Conservation (phyloP, 352 stramenopile genomes). For the Pythium utonaiense region DNA sequence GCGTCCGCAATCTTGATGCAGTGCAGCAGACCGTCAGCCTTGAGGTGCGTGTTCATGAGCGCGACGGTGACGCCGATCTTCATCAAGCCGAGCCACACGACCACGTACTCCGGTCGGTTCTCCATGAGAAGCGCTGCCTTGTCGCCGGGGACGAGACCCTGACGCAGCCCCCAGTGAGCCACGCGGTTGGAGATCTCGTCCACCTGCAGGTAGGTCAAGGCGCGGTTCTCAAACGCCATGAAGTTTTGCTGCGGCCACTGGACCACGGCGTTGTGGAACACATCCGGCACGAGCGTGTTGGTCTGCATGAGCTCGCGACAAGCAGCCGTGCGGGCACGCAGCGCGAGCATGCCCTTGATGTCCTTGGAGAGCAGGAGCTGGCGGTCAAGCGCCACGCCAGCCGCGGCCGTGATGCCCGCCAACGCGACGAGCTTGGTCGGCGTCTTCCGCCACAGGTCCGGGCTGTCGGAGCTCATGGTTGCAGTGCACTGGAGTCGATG, state of each 20-base stretch:
- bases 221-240: conserved; percentile 50
- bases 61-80: conserved; percentile 83
- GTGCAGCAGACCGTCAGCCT: conserved; percentile 67
- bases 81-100: conserved; percentile 73
- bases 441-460: neutral
- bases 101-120: conserved; percentile 77
- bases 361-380: conserved; percentile 59
- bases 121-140: conserved; percentile 79
- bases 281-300: conserved; percentile 42
- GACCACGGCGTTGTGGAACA: conserved; percentile 57
- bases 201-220: conserved; percentile 49
- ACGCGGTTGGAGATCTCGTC: conserved; percentile 70
- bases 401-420: neutral
- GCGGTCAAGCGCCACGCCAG: conserved; percentile 25
- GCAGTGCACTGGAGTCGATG: neutral
- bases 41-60: conserved; percentile 81
- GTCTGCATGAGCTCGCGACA: conserved; percentile 33
- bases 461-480: no score
- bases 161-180: conserved; percentile 56
- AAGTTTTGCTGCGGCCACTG: conserved; percentile 56
- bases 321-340: no score
- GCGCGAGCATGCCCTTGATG: conserved; percentile 51
- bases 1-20: conserved; percentile 59
- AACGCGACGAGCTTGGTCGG: conserved; percentile 31
- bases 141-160: conserved; percentile 45